phyloP scores from a whole-genome alignment of 352 stramenopile species.

The Albugo laibachii region DNA sequence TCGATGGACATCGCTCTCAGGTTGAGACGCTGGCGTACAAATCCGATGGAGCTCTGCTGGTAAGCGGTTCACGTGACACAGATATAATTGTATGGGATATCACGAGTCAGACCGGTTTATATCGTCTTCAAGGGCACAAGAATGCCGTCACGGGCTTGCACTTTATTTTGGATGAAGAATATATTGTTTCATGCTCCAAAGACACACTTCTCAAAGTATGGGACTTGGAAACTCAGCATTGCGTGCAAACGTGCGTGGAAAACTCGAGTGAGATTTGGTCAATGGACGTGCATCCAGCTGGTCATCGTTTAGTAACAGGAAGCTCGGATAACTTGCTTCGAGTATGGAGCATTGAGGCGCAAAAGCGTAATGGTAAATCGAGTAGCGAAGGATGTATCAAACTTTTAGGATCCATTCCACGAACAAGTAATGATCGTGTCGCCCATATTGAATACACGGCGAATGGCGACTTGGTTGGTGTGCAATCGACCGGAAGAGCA shows the following conservation, averaged over 20 bases:
- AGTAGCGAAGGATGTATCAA: conserved; percentile 22
- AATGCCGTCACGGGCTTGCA: conserved; percentile 80
- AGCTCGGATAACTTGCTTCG: conserved; percentile 70
- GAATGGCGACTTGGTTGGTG: conserved; percentile 39
- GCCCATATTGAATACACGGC: conserved; percentile 36
- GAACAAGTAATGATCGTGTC: conserved; percentile 56
- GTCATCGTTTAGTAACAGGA: conserved; percentile 50
- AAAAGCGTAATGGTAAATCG: conserved; percentile 7
- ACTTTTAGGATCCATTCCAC: conserved; percentile 47
- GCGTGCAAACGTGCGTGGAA: conserved; percentile 85
- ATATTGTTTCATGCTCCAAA: conserved; percentile 79
- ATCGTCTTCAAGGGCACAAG: conserved; percentile 84
- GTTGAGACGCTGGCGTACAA: conserved; percentile 67
- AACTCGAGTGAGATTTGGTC: conserved; percentile 87
- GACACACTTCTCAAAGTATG: conserved; percentile 89
- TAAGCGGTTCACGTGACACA: conserved; percentile 76
- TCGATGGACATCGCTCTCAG: conserved; percentile 76
- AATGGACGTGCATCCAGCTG: conserved; percentile 46
- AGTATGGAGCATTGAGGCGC: conserved; percentile 18
- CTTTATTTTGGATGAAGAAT: conserved; percentile 39
- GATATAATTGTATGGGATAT: conserved; percentile 90
- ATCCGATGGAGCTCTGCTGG: conserved; percentile 55
- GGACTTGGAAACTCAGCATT: conserved; percentile 88
- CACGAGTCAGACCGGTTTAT: conserved; percentile 77
- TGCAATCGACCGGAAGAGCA: conserved; percentile 72